Percentiles rank a stretch among this genome's conserved stretches.
phyloP scores from a whole-genome alignment of 352 stramenopile species.

The Phytopythium litorale region DNA sequence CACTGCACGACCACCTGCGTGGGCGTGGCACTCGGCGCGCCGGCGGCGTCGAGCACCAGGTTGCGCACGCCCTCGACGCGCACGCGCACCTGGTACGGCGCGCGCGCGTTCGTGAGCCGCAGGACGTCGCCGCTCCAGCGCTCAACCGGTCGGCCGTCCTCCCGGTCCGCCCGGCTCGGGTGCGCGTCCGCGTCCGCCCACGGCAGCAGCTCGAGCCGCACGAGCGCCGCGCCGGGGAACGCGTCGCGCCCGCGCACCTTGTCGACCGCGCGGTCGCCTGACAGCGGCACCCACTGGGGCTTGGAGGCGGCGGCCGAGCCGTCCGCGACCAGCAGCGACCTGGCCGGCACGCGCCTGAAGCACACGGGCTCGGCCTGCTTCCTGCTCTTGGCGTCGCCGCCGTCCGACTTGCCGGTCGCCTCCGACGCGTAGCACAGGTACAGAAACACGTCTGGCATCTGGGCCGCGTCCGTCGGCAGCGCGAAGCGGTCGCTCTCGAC shows the following conservation, averaged over 20 bases:
- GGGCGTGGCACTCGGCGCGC: background rate
- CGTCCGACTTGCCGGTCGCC: background rate
- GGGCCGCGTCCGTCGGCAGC: slow-evolving; percentile 37
- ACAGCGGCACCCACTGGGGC: slow-evolving; percentile 58
- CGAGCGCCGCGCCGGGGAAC: slow-evolving; percentile 68
- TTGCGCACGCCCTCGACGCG: slow-evolving; percentile 55
- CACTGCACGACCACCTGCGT: slow-evolving; percentile 50
- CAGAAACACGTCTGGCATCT: slow-evolving; percentile 84
- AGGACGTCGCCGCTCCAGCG: slow-evolving; percentile 26
- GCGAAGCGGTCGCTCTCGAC: slow-evolving; percentile 68
- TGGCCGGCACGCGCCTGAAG: slow-evolving; percentile 68
- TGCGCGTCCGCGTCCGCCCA: slow-evolving; percentile 4
- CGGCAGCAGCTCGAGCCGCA: slow-evolving; percentile 37
- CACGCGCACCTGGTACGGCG: slow-evolving; percentile 74
- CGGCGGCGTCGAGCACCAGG: slow-evolving; percentile 15
- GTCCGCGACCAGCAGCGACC: slow-evolving; percentile 41
- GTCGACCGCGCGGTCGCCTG: slow-evolving; percentile 57
- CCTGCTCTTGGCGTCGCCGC: slow-evolving; percentile 34
- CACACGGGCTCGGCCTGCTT: slow-evolving; percentile 51
- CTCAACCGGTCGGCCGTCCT: background rate
- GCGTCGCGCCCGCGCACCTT: slow-evolving; percentile 34
- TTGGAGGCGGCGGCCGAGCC: slow-evolving; percentile 24
- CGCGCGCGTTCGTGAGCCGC: slow-evolving; percentile 48
- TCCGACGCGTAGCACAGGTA: slow-evolving; percentile 47
- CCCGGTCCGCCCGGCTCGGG: background rate